phyloP scores from a whole-genome alignment of 805 yeast genomes.

The Kluyveromyces siamensis region DNA sequence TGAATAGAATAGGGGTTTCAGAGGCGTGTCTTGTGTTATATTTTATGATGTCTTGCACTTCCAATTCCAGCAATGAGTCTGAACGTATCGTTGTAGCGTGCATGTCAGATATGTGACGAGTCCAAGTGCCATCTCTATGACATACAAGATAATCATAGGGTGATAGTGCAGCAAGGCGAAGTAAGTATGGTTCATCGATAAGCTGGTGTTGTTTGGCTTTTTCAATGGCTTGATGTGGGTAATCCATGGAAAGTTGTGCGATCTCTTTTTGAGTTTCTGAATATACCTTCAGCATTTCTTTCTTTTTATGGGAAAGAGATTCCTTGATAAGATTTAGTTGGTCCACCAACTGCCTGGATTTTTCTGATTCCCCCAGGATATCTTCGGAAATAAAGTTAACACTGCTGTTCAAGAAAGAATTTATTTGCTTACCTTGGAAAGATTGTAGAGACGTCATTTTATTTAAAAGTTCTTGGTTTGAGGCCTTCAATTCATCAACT shows the following conservation, averaged over 20 bases:
- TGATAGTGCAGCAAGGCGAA: slow-evolving; percentile 21
- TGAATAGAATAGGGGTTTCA: slow-evolving; percentile 25
- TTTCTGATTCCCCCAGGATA: neutral
- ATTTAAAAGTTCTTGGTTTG: slow-evolving; percentile 8
- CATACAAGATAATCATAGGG: slow-evolving; percentile 21
- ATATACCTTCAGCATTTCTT: slow-evolving; percentile 18
- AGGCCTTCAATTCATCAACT: slow-evolving; percentile 12
- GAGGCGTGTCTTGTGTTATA: slow-evolving; percentile 18
- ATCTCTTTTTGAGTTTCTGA: slow-evolving; percentile 19
- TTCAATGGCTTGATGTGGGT: slow-evolving; percentile 19
- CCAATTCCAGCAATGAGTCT: slow-evolving; percentile 8
- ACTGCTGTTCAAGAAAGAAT: slow-evolving; percentile 21
- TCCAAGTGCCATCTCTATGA: slow-evolving; percentile 16
- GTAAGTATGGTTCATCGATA: slow-evolving; percentile 20
- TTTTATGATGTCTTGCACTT: slow-evolving; percentile 16
- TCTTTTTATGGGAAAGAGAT: slow-evolving; percentile 9
- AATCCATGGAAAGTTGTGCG: slow-evolving; percentile 21
- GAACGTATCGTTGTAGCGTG: slow-evolving; percentile 8
- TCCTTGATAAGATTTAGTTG: slow-evolving; percentile 10
- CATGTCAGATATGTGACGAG: slow-evolving; percentile 10
- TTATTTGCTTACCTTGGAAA: slow-evolving; percentile 25
- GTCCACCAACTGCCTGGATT: slow-evolving; percentile 6
- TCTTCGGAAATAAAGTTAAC: slow-evolving; percentile 18
- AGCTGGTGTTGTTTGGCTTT: slow-evolving; percentile 18
- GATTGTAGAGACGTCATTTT: slow-evolving; percentile 15